Base-by-base conservation (phyloP, 208 protist genomes). In the Trypanosoma rangeli region DNA sequence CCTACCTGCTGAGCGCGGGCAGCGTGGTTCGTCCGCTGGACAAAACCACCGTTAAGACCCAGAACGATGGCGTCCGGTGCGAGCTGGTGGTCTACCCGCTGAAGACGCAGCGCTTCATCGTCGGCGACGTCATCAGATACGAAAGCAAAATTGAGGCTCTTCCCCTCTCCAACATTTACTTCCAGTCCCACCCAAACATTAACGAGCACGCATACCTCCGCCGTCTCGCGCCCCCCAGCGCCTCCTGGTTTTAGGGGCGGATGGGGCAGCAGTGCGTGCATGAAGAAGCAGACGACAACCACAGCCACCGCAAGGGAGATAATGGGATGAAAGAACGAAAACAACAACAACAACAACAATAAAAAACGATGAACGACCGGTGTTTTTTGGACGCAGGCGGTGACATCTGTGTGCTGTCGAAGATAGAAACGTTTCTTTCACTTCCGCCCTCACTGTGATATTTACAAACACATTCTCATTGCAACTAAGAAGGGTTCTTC, bases 121-220 rank as follows among this genome's bases (percentile, higher is more conserved):
- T 76, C 42, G 89, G 89, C 31, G 70, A 61, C 3, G 67, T 86
- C 15, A 79, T 82, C 46, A 77, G 83, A 22, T 92, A 79, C 44
- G 85, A 94, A 67, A 92, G 80, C 68, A 94, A 94, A 68, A 67
- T 92, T 46, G 85, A 90, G 75, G 89, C 89, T 18, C 70, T 85
- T 9, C 84, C 83, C 42, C 77, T 94, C 55, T 84, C 85, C 24
- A 82, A 86, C 59, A 84, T 90, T 60, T 94, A 94, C 79, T 87
- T 94, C 44, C 55, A 75, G 9, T 65, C 77, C n/a, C 83, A 94
- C 70, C 82, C 77, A 5, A 74, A 87, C 55, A 26, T 79, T 24
- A 76, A 94, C 24, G 83, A 90, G 72, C 22, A 73, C 56, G 81
- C 69, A 33, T 94, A 94, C 73, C 87, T 76, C 55, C 73, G 78